Percentiles rank a stretch among this genome's conserved stretches.
Conservation (phyloP, 108 stramenopile genomes). For the Seminavis robusta region DNA sequence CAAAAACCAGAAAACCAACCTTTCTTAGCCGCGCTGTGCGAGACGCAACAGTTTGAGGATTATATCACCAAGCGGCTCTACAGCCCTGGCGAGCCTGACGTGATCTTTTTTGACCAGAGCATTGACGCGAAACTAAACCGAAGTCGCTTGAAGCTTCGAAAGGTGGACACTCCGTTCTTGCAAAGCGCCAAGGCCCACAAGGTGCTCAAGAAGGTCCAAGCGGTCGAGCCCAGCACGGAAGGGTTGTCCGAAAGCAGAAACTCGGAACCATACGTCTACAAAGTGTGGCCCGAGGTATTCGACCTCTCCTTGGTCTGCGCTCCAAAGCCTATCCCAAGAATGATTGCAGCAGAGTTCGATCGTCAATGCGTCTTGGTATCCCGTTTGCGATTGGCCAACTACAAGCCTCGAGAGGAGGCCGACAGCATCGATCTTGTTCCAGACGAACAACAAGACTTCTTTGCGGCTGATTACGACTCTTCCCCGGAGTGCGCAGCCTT, state of each 20-base stretch:
- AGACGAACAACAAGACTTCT: conserved; percentile 3
- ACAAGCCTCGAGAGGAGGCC: conserved; percentile 4
- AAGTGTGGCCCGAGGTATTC: conserved; percentile 74
- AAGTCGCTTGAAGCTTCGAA: conserved; percentile 61
- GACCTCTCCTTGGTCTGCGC: conserved; percentile 46
- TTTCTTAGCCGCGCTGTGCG: conserved; percentile 64
- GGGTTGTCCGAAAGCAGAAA: conserved; percentile 10
- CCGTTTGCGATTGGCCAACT: conserved; percentile 41
- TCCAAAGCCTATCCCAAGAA: conserved; percentile 76
- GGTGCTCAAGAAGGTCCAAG: conserved; percentile 65
- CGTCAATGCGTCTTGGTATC: conserved; percentile 63
- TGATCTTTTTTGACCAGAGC: conserved; percentile 87
- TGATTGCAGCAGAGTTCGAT: conserved; percentile 85
- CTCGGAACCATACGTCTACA: conserved; percentile 46
- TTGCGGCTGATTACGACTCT: conserved; percentile 28
- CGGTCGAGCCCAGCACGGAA: conserved; percentile 53
- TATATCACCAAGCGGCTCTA: conserved; percentile 84
- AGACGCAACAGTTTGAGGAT: conserved; percentile 86
- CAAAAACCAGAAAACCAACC: conserved; percentile 64
- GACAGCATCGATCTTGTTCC: conserved; percentile 14
- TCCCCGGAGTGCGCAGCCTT: conserved; percentile 70
- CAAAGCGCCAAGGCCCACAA: conserved; percentile 78
- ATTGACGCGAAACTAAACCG: conserved; percentile 86
- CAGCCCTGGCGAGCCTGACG: conserved; percentile 73
- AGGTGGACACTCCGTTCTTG: conserved; percentile 76